These are phyloP conservation scores for Pyrenophora seminiperda DNA, from an alignment of 2,329 filamentous ascomycete genomes.

Conservation along the genomic window DNA sequence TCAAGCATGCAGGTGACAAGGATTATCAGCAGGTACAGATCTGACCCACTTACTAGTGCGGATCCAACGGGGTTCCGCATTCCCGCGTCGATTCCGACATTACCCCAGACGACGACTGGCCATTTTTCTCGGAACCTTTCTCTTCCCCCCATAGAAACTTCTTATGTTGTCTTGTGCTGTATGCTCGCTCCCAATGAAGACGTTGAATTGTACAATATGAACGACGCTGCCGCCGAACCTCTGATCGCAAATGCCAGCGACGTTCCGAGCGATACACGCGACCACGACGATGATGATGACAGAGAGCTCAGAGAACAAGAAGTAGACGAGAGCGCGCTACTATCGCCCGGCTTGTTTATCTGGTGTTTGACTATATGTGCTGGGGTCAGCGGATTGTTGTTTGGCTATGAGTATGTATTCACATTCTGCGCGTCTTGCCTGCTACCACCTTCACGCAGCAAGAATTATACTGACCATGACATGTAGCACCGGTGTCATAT, in stretches of 20 bases:
- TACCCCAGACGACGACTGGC: constrained; percentile 14
- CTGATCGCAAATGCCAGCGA: constrained; percentile 30
- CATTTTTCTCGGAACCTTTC: not conserved
- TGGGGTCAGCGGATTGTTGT: constrained; percentile 63
- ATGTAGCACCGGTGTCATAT: constrained; percentile 63
- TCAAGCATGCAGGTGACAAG: constrained; percentile 7
- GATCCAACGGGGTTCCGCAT: constrained; percentile 10
- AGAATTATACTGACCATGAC: not conserved
- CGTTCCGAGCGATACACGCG: constrained; percentile 12
- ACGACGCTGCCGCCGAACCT: constrained; percentile 39
- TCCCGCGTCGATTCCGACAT: constrained; percentile 14
- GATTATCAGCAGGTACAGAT: constrained; percentile 13
- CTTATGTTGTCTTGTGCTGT: constrained; percentile 2
- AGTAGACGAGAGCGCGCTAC: constrained; percentile 40
- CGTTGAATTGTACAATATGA: constrained; percentile 38
- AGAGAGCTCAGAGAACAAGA: constrained; percentile 33
- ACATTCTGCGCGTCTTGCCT: not conserved
- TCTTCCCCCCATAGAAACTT: not conserved
- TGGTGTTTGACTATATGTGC: constrained; percentile 63
- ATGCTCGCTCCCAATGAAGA: constrained; percentile 19
- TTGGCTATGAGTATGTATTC: constrained; percentile 62
- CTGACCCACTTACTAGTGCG: constrained; percentile 14
- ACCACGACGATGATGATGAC: constrained; percentile 22
- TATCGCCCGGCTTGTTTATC: constrained; percentile 52
- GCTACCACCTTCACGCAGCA: not conserved